Base-by-base conservation (phyloP, 345 rosid species). In the Euphorbia pulcherrima region DNA sequence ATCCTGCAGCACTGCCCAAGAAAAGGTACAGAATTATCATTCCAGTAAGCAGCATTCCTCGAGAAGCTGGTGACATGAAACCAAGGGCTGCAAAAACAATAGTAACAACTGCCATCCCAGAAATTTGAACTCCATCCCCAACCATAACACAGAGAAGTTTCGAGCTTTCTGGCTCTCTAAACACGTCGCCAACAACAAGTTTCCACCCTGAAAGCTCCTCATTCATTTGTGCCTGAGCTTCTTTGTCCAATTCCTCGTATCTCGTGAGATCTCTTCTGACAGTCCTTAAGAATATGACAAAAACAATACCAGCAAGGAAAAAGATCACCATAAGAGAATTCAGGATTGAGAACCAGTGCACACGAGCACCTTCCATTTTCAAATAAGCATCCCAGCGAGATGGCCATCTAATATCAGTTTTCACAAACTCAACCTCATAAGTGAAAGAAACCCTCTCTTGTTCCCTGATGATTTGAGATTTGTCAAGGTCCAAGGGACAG, bases 171-270 rank as follows among this genome's bases (percentile, higher is more conserved):
- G 92, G 92, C 50, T 85, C 84, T 30, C 90, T 86, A 75, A 87
- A 87, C 68, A 87, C 92, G 75, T 85, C 92, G n/a, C 88, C 90
- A 1, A 87, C 92, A 20, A 90, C 89, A 68, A 87, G 90, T 71
- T 86, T 86, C 88, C 90, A 86, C 24, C 96, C 94, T 52, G 94
- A 90, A 57, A 88, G 78, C 82, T 90, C 97, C 81, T 90, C 94
- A 21, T 88, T 90, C 97, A 90, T 88, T 83, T 90, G 97, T 61
- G 92, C 90, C 60, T 90, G 94, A 52, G 94, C 92, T 69, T 90
- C 97, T 81, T 88, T 88, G 82, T 90, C 95, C 14, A 90, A 84
- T 74, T 90, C 97, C 85, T 90, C 97, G 40, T 90, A 90, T 5
- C 83, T 89, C 3, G 97, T 90, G 69, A 90, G 78, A 83, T 90